phyloP scores from a whole-genome alignment of 1,284 basidiomycete genomes.

The Austroboletus novae-zelandiae region DNA sequence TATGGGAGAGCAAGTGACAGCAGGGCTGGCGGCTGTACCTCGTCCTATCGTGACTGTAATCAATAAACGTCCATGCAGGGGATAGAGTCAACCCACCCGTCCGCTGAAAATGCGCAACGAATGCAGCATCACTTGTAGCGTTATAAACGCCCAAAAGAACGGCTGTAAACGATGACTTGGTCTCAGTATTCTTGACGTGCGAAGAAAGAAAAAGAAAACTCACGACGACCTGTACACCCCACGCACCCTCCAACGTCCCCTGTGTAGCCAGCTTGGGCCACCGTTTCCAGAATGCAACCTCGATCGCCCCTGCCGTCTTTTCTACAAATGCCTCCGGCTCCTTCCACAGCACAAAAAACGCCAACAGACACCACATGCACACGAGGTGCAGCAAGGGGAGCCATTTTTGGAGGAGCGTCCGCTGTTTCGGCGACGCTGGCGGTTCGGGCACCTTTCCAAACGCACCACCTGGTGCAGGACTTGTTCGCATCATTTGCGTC shows the following conservation, averaged over 20 bases:
- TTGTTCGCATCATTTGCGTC: slow-evolving; percentile 39
- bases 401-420: slow-evolving; percentile 54
- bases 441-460: slow-evolving; percentile 18
- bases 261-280: slow-evolving; percentile 52
- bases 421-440: slow-evolving; percentile 29
- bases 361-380: slow-evolving; percentile 59
- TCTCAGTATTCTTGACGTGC: slow-evolving; percentile 9
- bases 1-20: slow-evolving; percentile 59
- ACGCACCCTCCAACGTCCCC: slow-evolving; percentile 29
- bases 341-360: slow-evolving; percentile 63
- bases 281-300: slow-evolving; percentile 44
- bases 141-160: slow-evolving; percentile 77
- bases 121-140: slow-evolving; percentile 65
- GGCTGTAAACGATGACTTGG: slow-evolving; percentile 41
- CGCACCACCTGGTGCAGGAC: slow-evolving; percentile 12
- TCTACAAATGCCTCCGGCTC: slow-evolving; percentile 50
- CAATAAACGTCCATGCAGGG: not conserved
- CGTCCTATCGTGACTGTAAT: slow-evolving; percentile 44
- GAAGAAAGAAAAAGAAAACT: slow-evolving; percentile 17
- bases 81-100: slow-evolving; percentile 47
- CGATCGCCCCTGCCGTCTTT: slow-evolving; percentile 19
- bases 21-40: slow-evolving; percentile 55
- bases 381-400: slow-evolving; percentile 64
- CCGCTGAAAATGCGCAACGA: slow-evolving; percentile 67
- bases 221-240: slow-evolving; percentile 57